Evolutionary conservation across 2,329 filamentous ascomycete species (phyloP), one percentile per base, ranked within the genome.

Genomic region (Pseudogymnoascus sp.): DNA sequence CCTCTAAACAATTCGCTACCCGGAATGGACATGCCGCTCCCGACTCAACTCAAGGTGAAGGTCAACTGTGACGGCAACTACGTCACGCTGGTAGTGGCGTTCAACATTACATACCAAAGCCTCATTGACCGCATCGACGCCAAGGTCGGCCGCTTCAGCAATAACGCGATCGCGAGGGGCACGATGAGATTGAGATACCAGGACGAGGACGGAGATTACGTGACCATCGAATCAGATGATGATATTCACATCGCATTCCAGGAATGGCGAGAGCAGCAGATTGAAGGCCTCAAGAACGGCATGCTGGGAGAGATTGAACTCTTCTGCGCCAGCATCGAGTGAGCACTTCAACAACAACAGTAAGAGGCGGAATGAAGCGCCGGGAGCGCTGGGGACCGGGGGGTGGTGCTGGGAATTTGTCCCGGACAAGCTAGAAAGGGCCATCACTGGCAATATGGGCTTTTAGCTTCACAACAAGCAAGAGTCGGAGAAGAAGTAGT

Each of bases 231-330:
- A 74, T 93, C 89, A 66, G 95, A 99, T 71, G 95, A 99, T 71
- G 95, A 97, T 69, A 95, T 99, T 47, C 91, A 96, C 71, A 92
- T 95, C 69, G 95, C 95, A 4, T 96, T 99, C 73, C 88, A 93
- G 74, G 93, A 96, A 69, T 97, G 93, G 93, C 86, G 90, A 36
- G 92, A 96, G 72, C 88, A 86, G 69, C 82, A 86, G 70, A 80
- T 81, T 65, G 81, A 84, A 36, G 78, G 83, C 69, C 81, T 85
- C 51, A 81, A 83, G 61, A 81, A 83, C 61, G 88, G 87, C 47
- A 86, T 88, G 68, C 86, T 96, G 47, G 92, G 91, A 68, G 92
- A 96, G 80, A 96, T 96, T 75, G 90, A 96, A 74, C 84, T 95
- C 66, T 93, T 89, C 78, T 93, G 90, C 76, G 80, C 87, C 68